A percentile compares a stretch with the other conserved stretches of the same genome.
Evolutionary conservation across 768 basidiomycete genomes (phyloP).

Genomic region (Kwoniella newhampshirensis): DNA sequence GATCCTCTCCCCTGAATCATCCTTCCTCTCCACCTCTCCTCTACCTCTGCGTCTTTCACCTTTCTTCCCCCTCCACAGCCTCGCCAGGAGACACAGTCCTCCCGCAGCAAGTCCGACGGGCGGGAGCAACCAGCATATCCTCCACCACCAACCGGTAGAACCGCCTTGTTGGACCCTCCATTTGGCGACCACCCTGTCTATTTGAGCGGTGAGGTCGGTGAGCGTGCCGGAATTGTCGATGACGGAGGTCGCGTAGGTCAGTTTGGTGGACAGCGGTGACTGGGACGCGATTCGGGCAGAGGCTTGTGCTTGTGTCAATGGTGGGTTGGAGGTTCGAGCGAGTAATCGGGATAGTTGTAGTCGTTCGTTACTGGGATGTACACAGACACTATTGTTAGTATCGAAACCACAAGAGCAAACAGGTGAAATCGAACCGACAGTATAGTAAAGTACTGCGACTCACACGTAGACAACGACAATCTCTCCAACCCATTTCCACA

Average conservation of each 20-base stretch:
- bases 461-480: slow-evolving; percentile 93
- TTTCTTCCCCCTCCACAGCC: slow-evolving; percentile 28
- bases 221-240: slow-evolving; percentile 83
- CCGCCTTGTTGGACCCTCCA: slow-evolving; percentile 50
- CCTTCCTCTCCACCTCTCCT: slow-evolving; percentile 35
- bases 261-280: slow-evolving; percentile 72
- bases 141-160: slow-evolving; percentile 55
- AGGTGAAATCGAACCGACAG: neutral
- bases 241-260: slow-evolving; percentile 78
- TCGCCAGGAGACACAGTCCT: slow-evolving; percentile 31
- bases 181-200: slow-evolving; percentile 57
- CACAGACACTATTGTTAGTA: no score
- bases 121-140: slow-evolving; percentile 58
- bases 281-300: slow-evolving; percentile 74
- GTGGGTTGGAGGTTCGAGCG: slow-evolving; percentile 58
- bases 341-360: slow-evolving; percentile 82
- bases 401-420: no score
- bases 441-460: slow-evolving; percentile 21
- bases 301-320: slow-evolving; percentile 65
- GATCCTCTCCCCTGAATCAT: slow-evolving; percentile 28
- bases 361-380: slow-evolving; percentile 66
- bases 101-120: slow-evolving; percentile 55
- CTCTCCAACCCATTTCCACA: slow-evolving; percentile 78
- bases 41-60: slow-evolving; percentile 35
- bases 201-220: slow-evolving; percentile 64